Conservation (phyloP, 2,329 filamentous ascomycete species). For the Sclerotinia borealis region DNA sequence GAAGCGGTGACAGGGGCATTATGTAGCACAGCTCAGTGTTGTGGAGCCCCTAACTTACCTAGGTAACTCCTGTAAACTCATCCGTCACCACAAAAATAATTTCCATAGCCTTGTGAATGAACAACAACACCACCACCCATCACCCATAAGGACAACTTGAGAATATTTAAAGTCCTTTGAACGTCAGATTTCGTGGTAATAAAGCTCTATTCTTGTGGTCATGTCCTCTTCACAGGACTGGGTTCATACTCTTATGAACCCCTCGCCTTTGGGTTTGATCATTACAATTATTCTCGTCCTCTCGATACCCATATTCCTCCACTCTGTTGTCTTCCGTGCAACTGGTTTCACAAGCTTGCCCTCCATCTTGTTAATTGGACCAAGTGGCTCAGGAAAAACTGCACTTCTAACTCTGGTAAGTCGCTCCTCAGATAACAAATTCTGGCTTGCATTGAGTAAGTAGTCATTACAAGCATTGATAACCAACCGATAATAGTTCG, state of each 20-base stretch:
- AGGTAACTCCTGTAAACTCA: not conserved
- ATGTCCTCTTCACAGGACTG: conserved; percentile 28
- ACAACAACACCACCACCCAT: not conserved
- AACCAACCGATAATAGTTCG: conserved; percentile 35
- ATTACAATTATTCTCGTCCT: conserved; percentile 67
- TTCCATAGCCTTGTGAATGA: conserved; percentile 4
- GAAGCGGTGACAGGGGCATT: conserved; percentile 5
- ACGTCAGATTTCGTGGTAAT: not conserved
- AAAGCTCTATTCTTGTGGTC: not conserved
- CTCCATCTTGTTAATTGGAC: conserved; percentile 74
- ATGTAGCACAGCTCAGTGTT: conserved; percentile 4
- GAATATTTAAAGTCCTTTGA: not conserved
- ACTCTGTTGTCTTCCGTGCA: conserved; percentile 62
- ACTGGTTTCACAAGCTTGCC: conserved; percentile 63
- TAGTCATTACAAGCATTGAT: conserved; percentile 14
- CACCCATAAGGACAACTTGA: not conserved
- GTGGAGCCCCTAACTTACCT: not conserved
- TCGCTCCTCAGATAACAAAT: not conserved
- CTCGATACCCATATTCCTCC: conserved; percentile 68
- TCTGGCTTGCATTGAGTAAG: conserved; percentile 1
- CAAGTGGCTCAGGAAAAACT: conserved; percentile 81
- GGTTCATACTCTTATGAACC: conserved; percentile 51
- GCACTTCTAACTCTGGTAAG: conserved; percentile 71
- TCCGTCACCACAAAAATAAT: not conserved
- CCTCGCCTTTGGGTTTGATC: conserved; percentile 56